A percentile compares a stretch with the other conserved stretches of the same genome.
These are phyloP conservation scores for Pythium aquatile DNA, from an alignment of 352 stramenopile species.

Conservation along the genomic window DNA sequence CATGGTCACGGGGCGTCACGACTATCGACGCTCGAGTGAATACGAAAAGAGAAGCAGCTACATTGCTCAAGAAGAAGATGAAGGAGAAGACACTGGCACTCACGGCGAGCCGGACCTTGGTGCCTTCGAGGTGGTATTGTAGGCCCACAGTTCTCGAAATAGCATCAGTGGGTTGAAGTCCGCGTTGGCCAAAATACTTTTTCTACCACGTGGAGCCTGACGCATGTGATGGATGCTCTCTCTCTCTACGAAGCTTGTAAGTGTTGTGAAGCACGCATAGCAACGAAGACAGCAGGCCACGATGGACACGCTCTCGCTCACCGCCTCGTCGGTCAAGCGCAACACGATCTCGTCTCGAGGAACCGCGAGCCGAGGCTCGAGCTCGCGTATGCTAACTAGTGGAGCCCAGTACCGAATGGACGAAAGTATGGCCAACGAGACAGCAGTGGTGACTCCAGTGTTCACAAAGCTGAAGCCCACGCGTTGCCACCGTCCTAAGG, in stretches of 20 bases:
- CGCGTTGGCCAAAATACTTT: neutral
- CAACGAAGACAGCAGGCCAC: neutral
- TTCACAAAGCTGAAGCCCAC: constrained; percentile 53
- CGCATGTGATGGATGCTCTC: neutral
- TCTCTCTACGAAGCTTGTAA: neutral
- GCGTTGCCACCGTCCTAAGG: constrained; percentile 62
- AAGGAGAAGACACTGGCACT: neutral
- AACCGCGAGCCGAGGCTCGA: constrained; percentile 26
- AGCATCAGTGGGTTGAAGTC: neutral
- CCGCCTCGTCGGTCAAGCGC: constrained; percentile 23
- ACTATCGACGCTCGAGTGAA: neutral
- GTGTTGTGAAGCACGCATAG: neutral
- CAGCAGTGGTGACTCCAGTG: constrained; percentile 34
- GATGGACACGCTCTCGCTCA: constrained; percentile 27
- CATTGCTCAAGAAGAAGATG: neutral
- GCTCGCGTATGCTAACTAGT: constrained; percentile 17
- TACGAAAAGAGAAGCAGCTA: constrained; percentile 26
- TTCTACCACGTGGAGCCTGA: neutral
- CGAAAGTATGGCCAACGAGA: constrained; percentile 31
- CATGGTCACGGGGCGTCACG: constrained; percentile 4
- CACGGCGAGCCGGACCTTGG: neutral
- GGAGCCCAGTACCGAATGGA: constrained; percentile 55
- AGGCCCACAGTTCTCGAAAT: neutral
- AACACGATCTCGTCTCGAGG: constrained; percentile 39
- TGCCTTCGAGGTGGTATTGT: neutral